These are phyloP conservation scores for Hygrophorus pudorinus DNA, from an alignment of 768 basidiomycete genomes.

Conservation along the genomic window DNA sequence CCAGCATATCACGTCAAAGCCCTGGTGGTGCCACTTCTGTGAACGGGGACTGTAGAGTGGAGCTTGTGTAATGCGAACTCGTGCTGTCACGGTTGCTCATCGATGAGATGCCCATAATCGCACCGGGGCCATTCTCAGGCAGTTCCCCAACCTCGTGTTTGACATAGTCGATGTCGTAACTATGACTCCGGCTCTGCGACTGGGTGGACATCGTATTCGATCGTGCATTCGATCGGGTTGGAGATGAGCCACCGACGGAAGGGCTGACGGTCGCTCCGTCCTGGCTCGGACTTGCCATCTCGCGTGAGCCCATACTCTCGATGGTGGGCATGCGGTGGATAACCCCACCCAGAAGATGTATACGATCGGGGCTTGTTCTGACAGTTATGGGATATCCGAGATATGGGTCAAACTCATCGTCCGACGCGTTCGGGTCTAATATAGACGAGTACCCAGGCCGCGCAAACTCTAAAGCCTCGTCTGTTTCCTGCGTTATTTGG, in stretches of 20 bases:
- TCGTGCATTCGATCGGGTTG: too few species aligned
- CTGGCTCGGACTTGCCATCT: conserved; percentile 15
- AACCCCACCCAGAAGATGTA: conserved; percentile 53
- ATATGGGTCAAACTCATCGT: conserved; percentile 10
- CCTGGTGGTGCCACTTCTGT: too few species aligned
- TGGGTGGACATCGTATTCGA: too few species aligned
- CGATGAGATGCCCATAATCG: too few species aligned
- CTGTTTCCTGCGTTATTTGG: conserved; percentile 43
- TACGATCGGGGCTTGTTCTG: conserved; percentile 32
- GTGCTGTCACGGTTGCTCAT: too few species aligned
- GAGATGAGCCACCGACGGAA: not conserved
- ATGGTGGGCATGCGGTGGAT: conserved; percentile 76
- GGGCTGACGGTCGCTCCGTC: not conserved
- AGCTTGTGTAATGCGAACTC: too few species aligned
- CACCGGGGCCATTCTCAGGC: too few species aligned
- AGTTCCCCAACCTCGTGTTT: too few species aligned
- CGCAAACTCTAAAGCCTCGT: conserved; percentile 31
- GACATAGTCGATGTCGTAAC: too few species aligned
- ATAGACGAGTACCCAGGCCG: conserved; percentile 12
- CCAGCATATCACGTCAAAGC: too few species aligned
- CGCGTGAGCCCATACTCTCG: conserved; percentile 64
- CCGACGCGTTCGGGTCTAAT: conserved; percentile 5
- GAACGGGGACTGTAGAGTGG: too few species aligned
- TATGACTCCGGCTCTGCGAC: too few species aligned
- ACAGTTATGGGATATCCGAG: conserved; percentile 16